Conservation (phyloP, 306 rosid species). For the Cicer yamashitae region DNA sequence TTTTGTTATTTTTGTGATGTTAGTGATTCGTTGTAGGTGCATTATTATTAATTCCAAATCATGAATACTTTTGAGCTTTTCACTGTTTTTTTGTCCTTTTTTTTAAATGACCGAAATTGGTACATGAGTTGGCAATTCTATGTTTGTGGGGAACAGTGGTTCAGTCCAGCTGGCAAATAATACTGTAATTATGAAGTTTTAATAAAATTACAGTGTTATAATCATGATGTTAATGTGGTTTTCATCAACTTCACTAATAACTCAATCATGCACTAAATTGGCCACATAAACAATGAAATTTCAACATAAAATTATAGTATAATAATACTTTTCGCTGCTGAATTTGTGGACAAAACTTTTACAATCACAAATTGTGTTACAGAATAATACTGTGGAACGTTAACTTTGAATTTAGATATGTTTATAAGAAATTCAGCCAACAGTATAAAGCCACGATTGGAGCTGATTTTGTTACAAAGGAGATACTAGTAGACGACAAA, state of each 20-base stretch:
- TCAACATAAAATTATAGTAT: not conserved
- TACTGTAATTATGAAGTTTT: too few relatives aligned
- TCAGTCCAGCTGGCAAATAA: slow-evolving; percentile 38
- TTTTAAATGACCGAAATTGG: not conserved
- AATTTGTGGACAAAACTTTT: not conserved
- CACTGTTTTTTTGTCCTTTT: slow-evolving; percentile 23
- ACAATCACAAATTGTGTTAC: not conserved
- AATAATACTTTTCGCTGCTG: not conserved
- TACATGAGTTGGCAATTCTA: slow-evolving; percentile 40
- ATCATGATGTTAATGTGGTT: not conserved
- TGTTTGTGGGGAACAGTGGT: slow-evolving; percentile 25
- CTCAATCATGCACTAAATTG: not conserved
- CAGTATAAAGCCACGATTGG: slow-evolving; percentile 93
- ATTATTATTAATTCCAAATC: slow-evolving; percentile 38
- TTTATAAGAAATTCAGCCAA: slow-evolving; percentile 67
- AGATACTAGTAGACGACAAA: slow-evolving; percentile 74
- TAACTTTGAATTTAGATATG: slow-evolving; percentile 70
- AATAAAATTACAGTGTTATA: too few relatives aligned
- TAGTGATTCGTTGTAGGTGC: slow-evolving; percentile 13
- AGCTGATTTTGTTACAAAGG: slow-evolving; percentile 97
- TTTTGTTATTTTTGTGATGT: slow-evolving; percentile 12
- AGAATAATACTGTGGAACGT: slow-evolving; percentile 41
- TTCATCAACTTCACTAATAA: not conserved
- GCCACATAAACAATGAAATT: not conserved
- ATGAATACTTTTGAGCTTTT: slow-evolving; percentile 37